These are phyloP conservation scores for Moelleriella libera DNA, from an alignment of 2,329 filamentous ascomycete species.

Conservation along the genomic window DNA sequence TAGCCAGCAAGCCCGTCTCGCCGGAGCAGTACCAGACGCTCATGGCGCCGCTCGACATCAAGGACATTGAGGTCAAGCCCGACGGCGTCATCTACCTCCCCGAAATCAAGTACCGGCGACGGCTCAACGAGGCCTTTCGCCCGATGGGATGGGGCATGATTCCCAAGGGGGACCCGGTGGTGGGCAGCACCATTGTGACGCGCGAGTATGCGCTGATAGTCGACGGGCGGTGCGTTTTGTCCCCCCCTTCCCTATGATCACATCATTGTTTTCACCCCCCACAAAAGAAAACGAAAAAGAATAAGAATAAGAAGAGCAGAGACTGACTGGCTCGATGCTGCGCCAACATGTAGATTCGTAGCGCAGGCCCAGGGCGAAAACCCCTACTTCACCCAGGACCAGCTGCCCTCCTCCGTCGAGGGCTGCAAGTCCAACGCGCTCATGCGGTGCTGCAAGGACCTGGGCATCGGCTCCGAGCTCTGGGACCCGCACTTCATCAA, in stretches of 20 bases:
- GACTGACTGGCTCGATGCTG: not conserved
- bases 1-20: conserved; percentile 57
- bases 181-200: conserved; percentile 69
- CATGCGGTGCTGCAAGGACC: conserved; percentile 96
- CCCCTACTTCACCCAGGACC: conserved; percentile 79
- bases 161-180: conserved; percentile 70
- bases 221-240: conserved; percentile 57
- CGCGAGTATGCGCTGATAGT: conserved; percentile 87
- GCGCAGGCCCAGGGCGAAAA: conserved; percentile 90
- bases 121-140: conserved; percentile 82
- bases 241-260: not conserved
- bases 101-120: conserved; percentile 93
- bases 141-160: conserved; percentile 93
- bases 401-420: conserved; percentile 86
- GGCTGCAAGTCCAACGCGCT: conserved; percentile 96
- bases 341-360: conserved; percentile 49
- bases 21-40: conserved; percentile 56
- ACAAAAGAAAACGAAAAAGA: not conserved
- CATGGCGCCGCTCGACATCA: conserved; percentile 47
- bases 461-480: conserved; percentile 85
- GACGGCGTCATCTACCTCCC: conserved; percentile 94
- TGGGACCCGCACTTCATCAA: conserved; percentile 93
- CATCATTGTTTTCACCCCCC: not conserved
- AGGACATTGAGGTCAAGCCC: conserved; percentile 92
- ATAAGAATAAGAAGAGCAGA: not conserved